Base-by-base conservation (phyloP, 495 filamentous ascomycete genomes). In the Xylaria palmicola region DNA sequence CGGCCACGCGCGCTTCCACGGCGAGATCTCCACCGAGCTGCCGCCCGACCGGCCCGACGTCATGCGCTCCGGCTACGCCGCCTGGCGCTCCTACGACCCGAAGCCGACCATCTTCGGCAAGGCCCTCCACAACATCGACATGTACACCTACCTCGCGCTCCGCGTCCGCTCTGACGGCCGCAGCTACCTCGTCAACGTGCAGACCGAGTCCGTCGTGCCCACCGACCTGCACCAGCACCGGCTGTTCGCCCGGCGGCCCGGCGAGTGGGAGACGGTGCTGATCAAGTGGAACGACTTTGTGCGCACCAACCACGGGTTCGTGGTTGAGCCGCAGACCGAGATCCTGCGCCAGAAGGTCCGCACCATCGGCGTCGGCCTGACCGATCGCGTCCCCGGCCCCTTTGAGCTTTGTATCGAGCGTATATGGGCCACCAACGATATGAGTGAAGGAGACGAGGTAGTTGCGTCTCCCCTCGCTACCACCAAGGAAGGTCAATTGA, bases 171-270 rank as follows among this genome's bases (percentile, higher is more conserved):
- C 88, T 24, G 95, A 98, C 74, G 93, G 93, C 12, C 79, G 93
- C 8, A 88, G 89, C 63, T 98, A 98, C 75, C 91, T 94, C 51
- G 87, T 98, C 50, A 98, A 98, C 73, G 78, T 98, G 37, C 95
- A 97, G 79, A 97, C 92, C 9, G 94, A 98, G 62, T 89, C 89
- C 1, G 85, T 98, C 54, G 88, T 96, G 47, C 87, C 91, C 34
- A 93, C 93, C 3, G 94, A 98, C 75, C 80, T 98, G 59, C 95
- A 97, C 74, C 94, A 98, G 75, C 95, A 98, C 74, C 81, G 95
- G 61, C 71, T 98, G 13, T 96, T 95, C 74, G 84, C 89, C 17
- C 88, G 86, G 70, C 85, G 85, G 36, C 85, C 88, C 0, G 91
- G 92, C 3, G 82, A 91, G 66, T 98, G 94, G 94, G 92, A 98